Conservation (phyloP, 2,329 filamentous ascomycete species). For the Ceratocystis huliohia region DNA sequence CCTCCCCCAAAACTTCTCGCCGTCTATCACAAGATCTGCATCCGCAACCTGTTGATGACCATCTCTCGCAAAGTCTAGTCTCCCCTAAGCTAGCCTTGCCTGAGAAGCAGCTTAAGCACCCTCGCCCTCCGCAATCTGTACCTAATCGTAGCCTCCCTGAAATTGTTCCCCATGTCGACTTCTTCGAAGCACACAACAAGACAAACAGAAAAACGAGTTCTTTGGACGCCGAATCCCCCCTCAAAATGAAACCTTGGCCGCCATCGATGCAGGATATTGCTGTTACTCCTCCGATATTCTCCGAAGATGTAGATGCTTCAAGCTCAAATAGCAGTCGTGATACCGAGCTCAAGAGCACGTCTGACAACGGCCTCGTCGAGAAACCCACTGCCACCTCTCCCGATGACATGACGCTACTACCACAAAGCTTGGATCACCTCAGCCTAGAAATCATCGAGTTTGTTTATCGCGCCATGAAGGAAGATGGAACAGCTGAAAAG, state of each 20-base stretch:
- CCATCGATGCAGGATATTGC: constrained; percentile 6
- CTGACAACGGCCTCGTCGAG: constrained; percentile 1
- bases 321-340: constrained; percentile 18
- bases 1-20: constrained; percentile 12
- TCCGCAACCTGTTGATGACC: constrained; percentile 25
- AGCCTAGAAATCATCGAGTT: constrained; percentile 46
- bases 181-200: constrained; percentile 13
- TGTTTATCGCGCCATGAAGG: constrained; percentile 46
- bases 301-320: constrained; percentile 15
- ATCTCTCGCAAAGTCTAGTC: constrained; percentile 25
- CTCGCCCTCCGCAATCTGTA: constrained; percentile 6
- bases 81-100: constrained; percentile 25
- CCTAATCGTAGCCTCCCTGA: constrained; percentile 9
- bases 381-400: constrained; percentile 2
- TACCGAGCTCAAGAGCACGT: constrained; percentile 8
- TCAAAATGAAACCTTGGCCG: constrained; percentile 4
- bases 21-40: constrained; percentile 27
- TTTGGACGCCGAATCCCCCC: background rate
- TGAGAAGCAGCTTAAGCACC: constrained; percentile 13
- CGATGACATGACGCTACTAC: constrained; percentile 28
- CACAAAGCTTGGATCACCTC: constrained; percentile 44
- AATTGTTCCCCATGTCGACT: constrained; percentile 14
- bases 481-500: constrained; percentile 41
- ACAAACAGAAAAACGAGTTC: background rate
- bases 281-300: constrained; percentile 15